Conservation (phyloP, 1,139 yeast genomes). For the Candida anutae region DNA sequence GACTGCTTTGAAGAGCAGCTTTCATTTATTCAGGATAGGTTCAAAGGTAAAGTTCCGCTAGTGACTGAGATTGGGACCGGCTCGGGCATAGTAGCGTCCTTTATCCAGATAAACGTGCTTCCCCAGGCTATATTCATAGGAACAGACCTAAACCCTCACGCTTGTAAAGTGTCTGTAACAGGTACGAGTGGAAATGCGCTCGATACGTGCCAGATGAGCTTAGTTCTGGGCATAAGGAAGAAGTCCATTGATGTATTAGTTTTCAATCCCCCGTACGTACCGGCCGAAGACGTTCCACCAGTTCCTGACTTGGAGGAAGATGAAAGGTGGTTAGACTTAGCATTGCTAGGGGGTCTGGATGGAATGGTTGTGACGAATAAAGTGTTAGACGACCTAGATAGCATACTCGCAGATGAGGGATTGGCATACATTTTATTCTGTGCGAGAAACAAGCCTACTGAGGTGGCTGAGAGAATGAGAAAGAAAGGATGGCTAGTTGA, state of each 20-base stretch:
- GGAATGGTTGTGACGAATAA: constrained; percentile 82
- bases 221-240: constrained; percentile 43
- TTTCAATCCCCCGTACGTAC: constrained; percentile 96
- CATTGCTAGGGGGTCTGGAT: constrained; percentile 78
- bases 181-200: constrained; percentile 32
- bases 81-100: constrained; percentile 79
- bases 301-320: constrained; percentile 47
- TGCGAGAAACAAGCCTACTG: constrained; percentile 74
- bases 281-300: constrained; percentile 56
- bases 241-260: constrained; percentile 57
- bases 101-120: constrained; percentile 48
- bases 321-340: constrained; percentile 75
- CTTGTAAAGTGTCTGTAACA: constrained; percentile 47
- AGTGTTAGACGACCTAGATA: constrained; percentile 46
- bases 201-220: constrained; percentile 54
- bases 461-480: constrained; percentile 44
- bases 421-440: constrained; percentile 80
- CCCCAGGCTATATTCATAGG: constrained; percentile 49
- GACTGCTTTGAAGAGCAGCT: constrained; percentile 68
- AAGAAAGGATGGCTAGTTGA: constrained; percentile 48
- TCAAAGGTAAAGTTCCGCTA: constrained; percentile 33
- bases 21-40: constrained; percentile 21
- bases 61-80: constrained; percentile 90
- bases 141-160: constrained; percentile 75
- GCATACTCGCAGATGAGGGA: constrained; percentile 46